phyloP scores from a whole-genome alignment of 2,329 filamentous ascomycete genomes.

The Aspergillus piperis region DNA sequence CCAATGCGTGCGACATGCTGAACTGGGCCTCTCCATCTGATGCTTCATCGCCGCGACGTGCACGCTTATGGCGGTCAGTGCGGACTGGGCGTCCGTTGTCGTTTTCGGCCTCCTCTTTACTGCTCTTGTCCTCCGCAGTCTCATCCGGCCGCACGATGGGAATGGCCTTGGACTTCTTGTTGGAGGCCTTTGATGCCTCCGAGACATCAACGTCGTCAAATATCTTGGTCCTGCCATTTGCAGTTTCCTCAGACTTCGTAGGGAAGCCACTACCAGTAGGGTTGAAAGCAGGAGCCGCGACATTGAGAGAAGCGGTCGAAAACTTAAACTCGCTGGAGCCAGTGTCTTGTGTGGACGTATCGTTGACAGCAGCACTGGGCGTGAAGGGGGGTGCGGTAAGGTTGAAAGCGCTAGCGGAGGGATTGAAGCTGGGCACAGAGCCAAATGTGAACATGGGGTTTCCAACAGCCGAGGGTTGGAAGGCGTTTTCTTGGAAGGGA shows the following conservation, averaged over 20 bases:
- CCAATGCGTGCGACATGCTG: constrained; percentile 53
- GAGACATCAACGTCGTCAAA: constrained; percentile 68
- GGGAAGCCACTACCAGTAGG: constrained; percentile 49
- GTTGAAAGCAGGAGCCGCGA: constrained; percentile 75
- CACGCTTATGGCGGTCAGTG: constrained; percentile 73
- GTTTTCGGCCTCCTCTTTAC: constrained; percentile 51
- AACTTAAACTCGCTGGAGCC: constrained; percentile 60
- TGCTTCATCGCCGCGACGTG: constrained; percentile 64
- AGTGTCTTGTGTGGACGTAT: constrained; percentile 21
- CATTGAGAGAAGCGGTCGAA: constrained; percentile 69
- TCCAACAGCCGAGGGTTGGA: constrained; percentile 42
- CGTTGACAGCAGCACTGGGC: constrained; percentile 45
- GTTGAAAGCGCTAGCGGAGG: constrained; percentile 60
- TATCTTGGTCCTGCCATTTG: constrained; percentile 49
- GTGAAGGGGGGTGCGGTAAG: constrained; percentile 70
- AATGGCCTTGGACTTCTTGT: constrained; percentile 79
- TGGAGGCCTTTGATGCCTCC: constrained; percentile 65
- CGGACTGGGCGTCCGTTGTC: constrained; percentile 64
- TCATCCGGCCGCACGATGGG: constrained; percentile 72
- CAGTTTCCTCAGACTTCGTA: constrained; percentile 24
- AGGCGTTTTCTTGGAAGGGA: constrained; percentile 45
- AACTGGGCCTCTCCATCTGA: constrained; percentile 75
- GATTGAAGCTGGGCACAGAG: constrained; percentile 31
- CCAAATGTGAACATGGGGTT: constrained; percentile 34
- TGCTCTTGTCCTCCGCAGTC: constrained; percentile 44